These are phyloP conservation scores for Lycium ferocissimum DNA, from an alignment of 257 asterid species.

Conservation along the genomic window DNA sequence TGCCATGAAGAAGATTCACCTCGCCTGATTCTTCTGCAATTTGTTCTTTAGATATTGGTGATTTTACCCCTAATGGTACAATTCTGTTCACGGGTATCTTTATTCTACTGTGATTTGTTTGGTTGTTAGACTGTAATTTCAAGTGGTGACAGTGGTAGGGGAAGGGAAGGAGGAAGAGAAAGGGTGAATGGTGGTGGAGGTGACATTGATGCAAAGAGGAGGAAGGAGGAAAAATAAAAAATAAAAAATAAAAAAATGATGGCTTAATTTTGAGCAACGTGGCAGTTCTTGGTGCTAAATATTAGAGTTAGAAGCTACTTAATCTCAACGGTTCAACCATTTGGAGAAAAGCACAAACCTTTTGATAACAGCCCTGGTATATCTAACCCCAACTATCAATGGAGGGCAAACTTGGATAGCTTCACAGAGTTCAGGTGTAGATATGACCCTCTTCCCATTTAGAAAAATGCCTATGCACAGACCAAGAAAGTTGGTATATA, in stretches of 20 bases:
- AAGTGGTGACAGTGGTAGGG: not conserved
- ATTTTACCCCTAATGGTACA: conserved; percentile 2
- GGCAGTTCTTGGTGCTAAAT: no score
- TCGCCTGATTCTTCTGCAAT: not conserved
- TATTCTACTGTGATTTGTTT: not conserved
- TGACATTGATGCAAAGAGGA: no score
- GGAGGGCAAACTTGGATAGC: not conserved
- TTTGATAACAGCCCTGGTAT: no score
- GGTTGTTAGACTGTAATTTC: not conserved
- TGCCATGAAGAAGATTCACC: not conserved
- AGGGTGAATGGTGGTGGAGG: no score
- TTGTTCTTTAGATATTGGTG: not conserved
- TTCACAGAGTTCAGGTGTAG: not conserved
- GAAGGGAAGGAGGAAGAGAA: no score
- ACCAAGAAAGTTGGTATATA: not conserved
- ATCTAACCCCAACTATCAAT: not conserved
- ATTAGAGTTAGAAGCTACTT: no score
- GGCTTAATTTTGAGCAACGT: no score
- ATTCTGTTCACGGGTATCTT: not conserved
- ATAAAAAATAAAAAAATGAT: no score
- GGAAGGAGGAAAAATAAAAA: no score
- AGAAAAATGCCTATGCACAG: not conserved
- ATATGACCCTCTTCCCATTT: conserved; percentile 10
- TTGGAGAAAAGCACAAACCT: no score
- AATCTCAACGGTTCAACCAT: no score